Base-by-base conservation (phyloP, 2,329 filamentous ascomycete species). In the Fusarium odoratissimum region DNA sequence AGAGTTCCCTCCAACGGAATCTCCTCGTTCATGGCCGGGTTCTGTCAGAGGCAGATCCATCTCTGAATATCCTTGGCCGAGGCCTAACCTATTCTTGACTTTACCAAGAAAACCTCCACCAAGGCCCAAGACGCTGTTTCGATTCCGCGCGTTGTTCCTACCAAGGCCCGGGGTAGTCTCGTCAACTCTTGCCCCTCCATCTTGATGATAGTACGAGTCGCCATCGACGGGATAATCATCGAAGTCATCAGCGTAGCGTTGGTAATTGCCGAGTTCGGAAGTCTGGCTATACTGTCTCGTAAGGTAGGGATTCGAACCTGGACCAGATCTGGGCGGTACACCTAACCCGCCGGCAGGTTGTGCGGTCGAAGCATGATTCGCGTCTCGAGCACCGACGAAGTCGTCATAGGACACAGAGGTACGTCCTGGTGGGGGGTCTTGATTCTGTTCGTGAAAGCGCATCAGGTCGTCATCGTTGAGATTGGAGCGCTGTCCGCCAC, bases 31-130 rank as follows among this genome's bases (percentile, higher is more conserved):
- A 51, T 80, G 81, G 30, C 84, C 83, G 0, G 92, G 85, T 80
- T 98, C 94, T 9, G 95, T 98, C 82, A 99, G 86, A 19, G 96
- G 96, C 60, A 99, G 86, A 80, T 99, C 95, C 96, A 99, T 99
- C 83, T 98, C 96, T 38, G 95, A 98, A 83, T 99, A 98, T 71
- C 92, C 89, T 76, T 93, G 88, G 28, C 90, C 92, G 91, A 97
- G 95, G 59, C 96, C 95, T 69, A 99, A 85, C 87, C 93, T 94
- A 80, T 93, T 95, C 86, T 97, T 98, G 45, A 95, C 92, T 78
- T 89, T 91, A 48, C 95, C 96, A 78, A 98, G 86, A 69, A 98
- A 84, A 23, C 95, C 95, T 69, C 95, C 95, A 69, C 95, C 95
- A 78, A 98, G 84, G 75, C 91, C 90, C 78, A 98, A 84, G 58